Conservation (phyloP, 2,329 filamentous ascomycete genomes). For the Epicoccum nigrum region DNA sequence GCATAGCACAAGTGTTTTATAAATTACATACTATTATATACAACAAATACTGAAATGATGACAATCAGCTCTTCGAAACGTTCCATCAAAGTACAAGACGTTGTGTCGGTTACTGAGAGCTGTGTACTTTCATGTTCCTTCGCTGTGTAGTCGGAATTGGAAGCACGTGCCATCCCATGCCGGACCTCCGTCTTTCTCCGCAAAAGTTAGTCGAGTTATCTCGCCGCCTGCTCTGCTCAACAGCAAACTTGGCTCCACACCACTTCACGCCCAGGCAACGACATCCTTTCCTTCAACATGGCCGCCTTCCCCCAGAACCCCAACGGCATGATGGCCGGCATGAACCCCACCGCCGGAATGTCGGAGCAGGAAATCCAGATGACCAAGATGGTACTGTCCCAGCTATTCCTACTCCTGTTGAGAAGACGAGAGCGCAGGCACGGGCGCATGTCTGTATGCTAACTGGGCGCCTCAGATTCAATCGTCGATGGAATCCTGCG, state of each 20-base stretch:
- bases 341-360: slow-evolving; percentile 48
- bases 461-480: slow-evolving; percentile 65
- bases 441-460: slow-evolving; percentile 4
- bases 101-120: too few species aligned
- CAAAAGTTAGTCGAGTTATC: slow-evolving; percentile 33
- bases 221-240: not conserved
- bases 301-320: slow-evolving; percentile 40
- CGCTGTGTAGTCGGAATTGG: too few species aligned
- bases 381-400: slow-evolving; percentile 53
- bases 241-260: too few species aligned
- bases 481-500: slow-evolving; percentile 87
- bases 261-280: not conserved
- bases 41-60: not conserved
- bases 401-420: not conserved
- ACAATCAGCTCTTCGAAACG: too few species aligned
- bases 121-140: too few species aligned
- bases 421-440: too few species aligned
- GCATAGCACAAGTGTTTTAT: slow-evolving; percentile 12
- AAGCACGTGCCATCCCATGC: slow-evolving; percentile 20
- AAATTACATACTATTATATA: not conserved
- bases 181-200: slow-evolving; percentile 44
- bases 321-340: slow-evolving; percentile 31
- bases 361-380: slow-evolving; percentile 55
- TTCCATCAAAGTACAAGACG: too few species aligned
- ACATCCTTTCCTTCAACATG: slow-evolving; percentile 35